Evolutionary conservation across 768 basidiomycete genomes (phyloP).

Genomic region (Leccinum subgranulosum): DNA sequence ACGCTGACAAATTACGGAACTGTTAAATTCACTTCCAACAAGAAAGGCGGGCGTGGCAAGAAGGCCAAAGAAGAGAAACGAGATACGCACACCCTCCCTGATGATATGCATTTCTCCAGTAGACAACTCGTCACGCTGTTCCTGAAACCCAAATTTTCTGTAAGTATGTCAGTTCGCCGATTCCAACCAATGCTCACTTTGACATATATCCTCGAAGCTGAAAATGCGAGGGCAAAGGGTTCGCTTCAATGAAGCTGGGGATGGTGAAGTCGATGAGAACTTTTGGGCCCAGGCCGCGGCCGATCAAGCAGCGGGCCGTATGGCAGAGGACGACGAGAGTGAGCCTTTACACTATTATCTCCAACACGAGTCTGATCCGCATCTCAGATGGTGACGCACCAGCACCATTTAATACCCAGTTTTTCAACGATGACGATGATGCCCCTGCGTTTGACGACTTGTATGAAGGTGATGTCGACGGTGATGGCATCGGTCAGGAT

Average conservation of each 20-base stretch:
- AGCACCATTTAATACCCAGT: conserved; percentile 89
- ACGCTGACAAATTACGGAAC: conserved; percentile 57
- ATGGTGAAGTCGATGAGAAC: conserved; percentile 91
- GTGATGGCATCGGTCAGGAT: conserved; percentile 47
- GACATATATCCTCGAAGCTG: conserved; percentile 46
- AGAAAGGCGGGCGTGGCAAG: conserved; percentile 43
- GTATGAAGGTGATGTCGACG: conserved; percentile 46
- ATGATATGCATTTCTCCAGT: conserved; percentile 97
- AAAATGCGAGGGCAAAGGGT: conserved; percentile 81
- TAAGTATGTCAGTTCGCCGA: conserved; percentile 39
- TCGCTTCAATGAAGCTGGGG: conserved; percentile 52
- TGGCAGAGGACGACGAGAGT: conserved; percentile 64
- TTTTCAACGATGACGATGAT: conserved; percentile 94
- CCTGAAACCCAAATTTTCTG: conserved; percentile 93
- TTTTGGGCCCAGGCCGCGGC: conserved; percentile 98
- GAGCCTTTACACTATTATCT: conserved; percentile 17
- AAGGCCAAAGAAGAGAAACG: conserved; percentile 57
- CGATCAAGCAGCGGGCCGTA: conserved; percentile 63
- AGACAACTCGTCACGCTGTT: conserved; percentile 88
- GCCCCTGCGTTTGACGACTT: conserved; percentile 66
- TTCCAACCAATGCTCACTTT: conserved; percentile 1
- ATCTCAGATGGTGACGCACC: conserved; percentile 44
- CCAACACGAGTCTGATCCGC: conserved; percentile 9
- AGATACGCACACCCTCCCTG: conserved; percentile 79
- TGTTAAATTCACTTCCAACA: conserved; percentile 19